Base-by-base conservation (phyloP, 1,284 basidiomycete genomes). In the Singerocomus inundabilis region DNA sequence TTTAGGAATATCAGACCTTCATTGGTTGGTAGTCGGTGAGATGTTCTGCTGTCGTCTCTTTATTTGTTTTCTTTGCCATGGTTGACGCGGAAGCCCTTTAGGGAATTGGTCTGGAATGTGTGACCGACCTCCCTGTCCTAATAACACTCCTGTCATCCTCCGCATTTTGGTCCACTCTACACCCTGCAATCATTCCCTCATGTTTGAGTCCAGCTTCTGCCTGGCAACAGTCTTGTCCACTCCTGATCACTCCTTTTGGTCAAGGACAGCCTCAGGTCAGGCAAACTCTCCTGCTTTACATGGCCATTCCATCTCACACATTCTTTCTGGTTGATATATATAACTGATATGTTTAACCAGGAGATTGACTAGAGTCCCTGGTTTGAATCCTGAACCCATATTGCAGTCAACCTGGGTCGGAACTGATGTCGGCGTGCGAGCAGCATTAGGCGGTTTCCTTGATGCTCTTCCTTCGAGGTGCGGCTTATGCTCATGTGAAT, bases 361-460 rank as follows among this genome's bases (percentile, higher is more conserved):
- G 58, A 12, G 61, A 66, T 29, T 53, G 81, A 24, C 63, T 72
- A 26, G 50, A 62, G 1, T 48, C 79, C 15, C 51, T 83, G 6
- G 65, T 54, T 24, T 59, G 72, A 0, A 63, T 79, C 2, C 67
- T 92, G 13, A 80, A 85, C 35, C 80, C 0, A 72, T 88, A 6
- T 70, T 94, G 31, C 80, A 84, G 13, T 85, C 84, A 21, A 85
- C 87, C 6, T 94, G 90, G 86, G 70, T 80, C 0, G 92, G 95
- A 62, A 73, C 76, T 5, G 90, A 94, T 60, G 56, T 71, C 1
- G 73, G 72, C 2, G 91, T 93, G 1, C 82, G 87, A 61, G 67
- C 72, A 8, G 68, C 70, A 1, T 85, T 93, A 76, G 87, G 85
- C 72, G 78, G 81, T n/a, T 26, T 84, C 88, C 0, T 62, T 92